Evolutionary conservation across 352 stramenopile genomes (phyloP), one percentile per base, ranked within the genome.

Genomic region (Pythium biforme): DNA sequence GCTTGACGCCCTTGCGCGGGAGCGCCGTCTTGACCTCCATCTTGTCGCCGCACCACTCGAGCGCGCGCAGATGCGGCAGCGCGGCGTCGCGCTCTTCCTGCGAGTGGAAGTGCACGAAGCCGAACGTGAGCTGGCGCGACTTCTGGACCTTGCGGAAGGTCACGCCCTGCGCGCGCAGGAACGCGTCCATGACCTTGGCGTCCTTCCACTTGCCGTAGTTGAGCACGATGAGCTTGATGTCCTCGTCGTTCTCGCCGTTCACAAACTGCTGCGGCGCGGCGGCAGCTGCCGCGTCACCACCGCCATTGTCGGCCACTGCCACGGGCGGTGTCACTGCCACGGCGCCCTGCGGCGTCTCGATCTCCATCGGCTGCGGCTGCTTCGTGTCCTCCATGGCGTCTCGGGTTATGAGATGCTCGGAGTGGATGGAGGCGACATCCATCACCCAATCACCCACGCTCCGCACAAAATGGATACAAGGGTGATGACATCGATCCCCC

Each of bases 181-280:
- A 54, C 19, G 76, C 52, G 41, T 77, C 81, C 66, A 95, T 69
- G 46, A 34, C 68, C 62, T 88, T 89, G 17, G 80, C 74, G 45
- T 90, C 80, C 59, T 89, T 90, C 84, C 84, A 95, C 74, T 92
- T 90, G 74, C 84, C 86, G 55, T 92, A 95, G 71, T 95, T 95
- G 69, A 95, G 81, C 62, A 95, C 76, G 69, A 95, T 91, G 49
- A 88, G 63, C 70, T 95, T 95, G 50, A 80, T 66, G 31, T 92
- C 80, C 29, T 88, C 79, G 25, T 86, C 74, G 64, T 73, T 69
- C 25, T 68, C 71, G 43, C 39, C 27, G 33, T 40, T 72, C 49
- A 62, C 63, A 17, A 59, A 61, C 23, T 56, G 40, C 55, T 50
- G 61, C 26, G 55, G 25, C 14, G 31, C 37, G 22, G 23, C 17